Evolutionary conservation across 2,329 filamentous ascomycete species (phyloP), one percentile per base, ranked within the genome.

Genomic region (Aspergillus tamarii): DNA sequence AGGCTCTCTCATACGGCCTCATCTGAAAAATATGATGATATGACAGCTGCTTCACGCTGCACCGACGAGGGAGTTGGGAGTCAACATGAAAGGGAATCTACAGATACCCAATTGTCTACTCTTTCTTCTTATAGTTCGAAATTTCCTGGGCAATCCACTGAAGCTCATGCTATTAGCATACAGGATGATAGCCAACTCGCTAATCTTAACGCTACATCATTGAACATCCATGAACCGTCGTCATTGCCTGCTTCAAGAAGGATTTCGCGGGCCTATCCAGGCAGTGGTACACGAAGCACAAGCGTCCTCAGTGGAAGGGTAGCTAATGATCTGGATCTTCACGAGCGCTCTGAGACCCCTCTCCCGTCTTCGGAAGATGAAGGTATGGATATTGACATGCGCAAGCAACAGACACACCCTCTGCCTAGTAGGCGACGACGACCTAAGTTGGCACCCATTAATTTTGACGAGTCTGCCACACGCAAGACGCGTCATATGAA

Each of bases 331-430:
- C 64, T 59, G 16, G 59, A 64, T 11, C 63, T 68, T 14, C 61
- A 56, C 21, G 58, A 58, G 43, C 69, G 67, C n/a, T 66, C 73
- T 3, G 73, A 75, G 30, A 77, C 74, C 7, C 75, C 77, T 10
- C 64, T 80, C 10, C 75, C 77, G n/a, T 80, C 78, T 36, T 80
- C 78, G 0, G 78, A 80, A 41, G 78, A 80, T 12, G 78, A 80
- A 61, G 70, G 72, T n/a, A 70, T 74, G 36, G 70, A 68, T 12
- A 68, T 64, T 1, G 60, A 55, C 21, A 46, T 61, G 19, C 66
- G 64, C 9, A 46, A 57, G n/a, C 48, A 60, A 28, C 62, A 59
- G 9, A 26, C 66, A 16, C 68, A 61, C 2, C 63, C 58, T 34
- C 36, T 39, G 26, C 54, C 59, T 26, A 46, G 65, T 14, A 34